Evolutionary conservation across 345 rosid species (phyloP), one percentile per base, ranked within the genome.

Genomic region (Geranium brycei): DNA sequence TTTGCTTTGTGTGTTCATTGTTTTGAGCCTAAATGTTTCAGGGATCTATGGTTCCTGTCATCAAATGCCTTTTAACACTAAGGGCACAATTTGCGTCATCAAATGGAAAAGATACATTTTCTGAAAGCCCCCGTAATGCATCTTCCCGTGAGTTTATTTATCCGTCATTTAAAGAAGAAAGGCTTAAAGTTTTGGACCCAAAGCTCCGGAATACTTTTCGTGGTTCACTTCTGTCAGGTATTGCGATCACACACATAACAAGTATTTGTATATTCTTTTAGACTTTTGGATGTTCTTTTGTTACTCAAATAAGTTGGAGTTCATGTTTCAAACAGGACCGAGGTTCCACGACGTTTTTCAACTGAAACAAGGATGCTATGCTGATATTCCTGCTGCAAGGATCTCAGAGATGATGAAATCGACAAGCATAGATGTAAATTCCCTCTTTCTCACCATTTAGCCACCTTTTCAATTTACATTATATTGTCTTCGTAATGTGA

Each of bases 401-500:
- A 82, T 93, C 62, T 75, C 95, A 15, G 97, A 91, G 76, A 90
- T 91, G 89, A 81, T 88, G 92, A 87, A 80, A 73, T 83, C 95
- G 17, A 91, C 68, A 74, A 85, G 87, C 68, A 78, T 88, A 76
- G 97, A 91, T 62, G 99, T 88, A 78, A 31, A 74, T 61, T 23
- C 62, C 60, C 17, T 66, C 41, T 35, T 35, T 35, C 41, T 17
- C 28, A 2, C 2, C 28, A 23, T 23, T 23, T 23, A 23, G 2
- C 28, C 28, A 23, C 28, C 28, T 23, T 23, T 23, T 31, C 23
- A 47, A 17, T 35, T 30, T 53, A 30, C 14, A 23, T 4, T 66
- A 3, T 16, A 14, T 38, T 57, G 55, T 68, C 61, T 30, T 64
- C 38, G 18, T n/a, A 18, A 35, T 69, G 19, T 23, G 28, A 23